Evolutionary conservation across 1,139 yeast species (phyloP).

Genomic region (Geotrichum australiense): DNA sequence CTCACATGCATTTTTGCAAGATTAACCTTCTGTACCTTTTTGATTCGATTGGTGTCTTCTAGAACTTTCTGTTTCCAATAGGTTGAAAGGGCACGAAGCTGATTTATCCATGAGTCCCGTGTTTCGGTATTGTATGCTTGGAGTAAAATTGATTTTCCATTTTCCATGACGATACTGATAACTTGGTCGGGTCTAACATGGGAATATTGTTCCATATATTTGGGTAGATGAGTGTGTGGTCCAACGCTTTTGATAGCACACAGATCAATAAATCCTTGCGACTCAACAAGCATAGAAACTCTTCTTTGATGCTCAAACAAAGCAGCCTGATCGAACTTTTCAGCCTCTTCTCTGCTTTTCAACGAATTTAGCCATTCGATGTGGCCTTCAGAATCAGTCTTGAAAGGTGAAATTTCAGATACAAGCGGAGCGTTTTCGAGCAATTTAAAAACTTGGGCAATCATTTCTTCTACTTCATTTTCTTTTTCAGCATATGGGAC

Average conservation of each 20-base stretch:
- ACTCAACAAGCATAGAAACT: conserved; percentile 46
- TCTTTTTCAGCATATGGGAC: background rate
- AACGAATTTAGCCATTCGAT: conserved; percentile 51
- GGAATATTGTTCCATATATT: conserved; percentile 9
- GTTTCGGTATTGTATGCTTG: conserved; percentile 48
- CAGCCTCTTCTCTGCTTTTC: conserved; percentile 38
- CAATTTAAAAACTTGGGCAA: conserved; percentile 24
- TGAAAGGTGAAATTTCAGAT: conserved; percentile 48
- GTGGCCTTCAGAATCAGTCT: conserved; percentile 40
- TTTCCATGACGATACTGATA: conserved; percentile 47
- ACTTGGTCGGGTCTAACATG: conserved; percentile 30
- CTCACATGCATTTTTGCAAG: conserved; percentile 43
- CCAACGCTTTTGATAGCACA: conserved; percentile 41
- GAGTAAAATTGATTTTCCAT: conserved; percentile 45
- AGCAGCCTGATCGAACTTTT: conserved; percentile 49
- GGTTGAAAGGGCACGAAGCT: conserved; percentile 39
- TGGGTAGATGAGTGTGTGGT: conserved; percentile 4
- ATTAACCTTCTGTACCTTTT: conserved; percentile 43
- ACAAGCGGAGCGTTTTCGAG: conserved; percentile 33
- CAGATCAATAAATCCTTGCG: conserved; percentile 59
- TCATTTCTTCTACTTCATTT: conserved; percentile 17
- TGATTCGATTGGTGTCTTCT: conserved; percentile 39
- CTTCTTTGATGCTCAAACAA: conserved; percentile 58
- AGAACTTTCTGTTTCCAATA: conserved; percentile 55
- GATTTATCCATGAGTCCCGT: conserved; percentile 60